phyloP scores from a whole-genome alignment of 768 basidiomycete species.

The Grammothele lineata region DNA sequence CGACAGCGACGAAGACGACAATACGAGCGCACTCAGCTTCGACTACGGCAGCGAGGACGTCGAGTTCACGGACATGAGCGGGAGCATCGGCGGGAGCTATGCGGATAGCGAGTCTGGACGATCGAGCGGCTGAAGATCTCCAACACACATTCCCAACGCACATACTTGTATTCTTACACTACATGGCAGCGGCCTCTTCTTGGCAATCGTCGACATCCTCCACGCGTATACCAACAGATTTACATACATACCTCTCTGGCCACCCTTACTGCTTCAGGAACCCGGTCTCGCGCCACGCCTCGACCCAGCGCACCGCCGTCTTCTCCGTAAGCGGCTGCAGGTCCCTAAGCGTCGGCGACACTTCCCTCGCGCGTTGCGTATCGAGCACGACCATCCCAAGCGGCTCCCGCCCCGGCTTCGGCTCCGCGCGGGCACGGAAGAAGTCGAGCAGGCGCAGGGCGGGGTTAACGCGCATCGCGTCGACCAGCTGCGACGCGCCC shows the following conservation, averaged over 20 bases:
- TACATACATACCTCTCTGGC: too few relatives aligned
- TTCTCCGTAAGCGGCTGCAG: background rate
- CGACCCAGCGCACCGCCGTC: background rate
- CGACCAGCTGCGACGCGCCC: background rate
- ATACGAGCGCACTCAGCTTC: conserved; percentile 15
- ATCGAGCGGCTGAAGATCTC: conserved; percentile 16
- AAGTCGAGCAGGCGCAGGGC: conserved; percentile 22
- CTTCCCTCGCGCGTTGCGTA: background rate
- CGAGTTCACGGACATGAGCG: conserved; percentile 26
- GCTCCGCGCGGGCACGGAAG: conserved; percentile 12
- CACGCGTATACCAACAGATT: too few relatives aligned
- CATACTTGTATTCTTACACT: too few relatives aligned
- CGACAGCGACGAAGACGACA: conserved; percentile 9
- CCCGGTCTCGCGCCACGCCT: background rate
- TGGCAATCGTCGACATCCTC: too few relatives aligned
- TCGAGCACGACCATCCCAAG: background rate
- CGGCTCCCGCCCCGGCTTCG: background rate
- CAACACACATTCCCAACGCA: background rate
- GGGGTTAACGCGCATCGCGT: conserved; percentile 12
- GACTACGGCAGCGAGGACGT: conserved; percentile 23
- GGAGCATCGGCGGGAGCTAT: conserved; percentile 25
- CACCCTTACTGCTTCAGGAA: background rate
- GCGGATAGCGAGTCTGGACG: conserved; percentile 26
- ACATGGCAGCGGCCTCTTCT: too few relatives aligned
- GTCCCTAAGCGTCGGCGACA: background rate